Evolutionary conservation across 495 filamentous ascomycete species (phyloP).

Genomic region (Echria macrotheca): DNA sequence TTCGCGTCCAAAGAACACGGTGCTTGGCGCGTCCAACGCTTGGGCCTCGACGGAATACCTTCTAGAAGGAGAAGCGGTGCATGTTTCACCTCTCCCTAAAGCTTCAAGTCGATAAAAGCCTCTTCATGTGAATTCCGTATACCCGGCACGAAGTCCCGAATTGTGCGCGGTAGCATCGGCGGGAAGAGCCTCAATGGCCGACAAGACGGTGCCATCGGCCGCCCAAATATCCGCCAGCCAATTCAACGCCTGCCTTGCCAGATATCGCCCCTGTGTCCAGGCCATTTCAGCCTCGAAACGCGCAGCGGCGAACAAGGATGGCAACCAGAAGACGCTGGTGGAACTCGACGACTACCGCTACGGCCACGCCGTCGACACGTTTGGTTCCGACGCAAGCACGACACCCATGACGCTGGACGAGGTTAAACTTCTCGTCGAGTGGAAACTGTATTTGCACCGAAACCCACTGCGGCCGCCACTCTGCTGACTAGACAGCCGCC

Average conservation of each 20-base stretch:
- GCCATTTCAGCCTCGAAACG: slow-evolving; percentile 37
- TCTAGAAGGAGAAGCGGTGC: too few species aligned
- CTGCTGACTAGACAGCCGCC: too few species aligned
- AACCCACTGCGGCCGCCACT: too few species aligned
- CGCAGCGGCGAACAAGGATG: slow-evolving; percentile 30
- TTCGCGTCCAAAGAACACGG: too few species aligned
- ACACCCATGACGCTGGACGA: slow-evolving; percentile 36
- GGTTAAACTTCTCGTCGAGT: slow-evolving; percentile 57
- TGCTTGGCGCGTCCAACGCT: too few species aligned
- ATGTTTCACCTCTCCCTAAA: too few species aligned
- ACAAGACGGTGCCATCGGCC: slow-evolving; percentile 20
- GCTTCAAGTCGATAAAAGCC: too few species aligned
- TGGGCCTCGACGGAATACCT: too few species aligned
- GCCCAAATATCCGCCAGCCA: slow-evolving; percentile 30
- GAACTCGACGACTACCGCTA: slow-evolving; percentile 47
- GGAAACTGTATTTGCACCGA: slow-evolving; percentile 71
- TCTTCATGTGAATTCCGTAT: too few species aligned
- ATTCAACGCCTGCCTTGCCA: slow-evolving; percentile 28
- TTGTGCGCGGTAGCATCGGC: too few species aligned
- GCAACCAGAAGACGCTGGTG: slow-evolving; percentile 40
- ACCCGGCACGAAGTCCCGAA: not conserved
- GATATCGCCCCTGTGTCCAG: slow-evolving; percentile 35
- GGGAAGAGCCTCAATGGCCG: slow-evolving; percentile 26
- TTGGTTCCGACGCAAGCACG: slow-evolving; percentile 24
- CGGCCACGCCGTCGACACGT: slow-evolving; percentile 33